phyloP scores from a whole-genome alignment of 2,329 filamentous ascomycete species.

The Botrytis fabae region DNA sequence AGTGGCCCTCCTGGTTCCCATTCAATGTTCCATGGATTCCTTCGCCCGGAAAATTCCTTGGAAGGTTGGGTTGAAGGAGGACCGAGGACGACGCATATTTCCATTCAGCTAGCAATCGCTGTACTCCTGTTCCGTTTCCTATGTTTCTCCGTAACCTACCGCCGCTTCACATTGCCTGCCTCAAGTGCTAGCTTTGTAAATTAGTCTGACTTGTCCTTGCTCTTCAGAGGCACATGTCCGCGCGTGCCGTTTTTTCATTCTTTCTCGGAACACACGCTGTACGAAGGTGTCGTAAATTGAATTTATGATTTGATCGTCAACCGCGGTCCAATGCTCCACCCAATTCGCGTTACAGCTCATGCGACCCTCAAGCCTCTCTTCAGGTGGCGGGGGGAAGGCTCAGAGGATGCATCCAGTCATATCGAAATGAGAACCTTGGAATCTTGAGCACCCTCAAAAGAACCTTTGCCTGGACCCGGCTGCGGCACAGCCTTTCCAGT shows the following conservation, averaged over 20 bases:
- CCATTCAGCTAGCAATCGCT: constrained; percentile 16
- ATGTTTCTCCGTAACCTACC: constrained; percentile 6
- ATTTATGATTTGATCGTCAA: constrained; percentile 32
- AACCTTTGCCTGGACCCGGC: constrained; percentile 18
- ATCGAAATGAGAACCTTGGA: constrained; percentile 13
- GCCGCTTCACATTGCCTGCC: constrained; percentile 20
- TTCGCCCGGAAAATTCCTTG: constrained; percentile 5
- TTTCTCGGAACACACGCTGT: constrained; percentile 24
- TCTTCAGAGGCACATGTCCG: constrained; percentile 24
- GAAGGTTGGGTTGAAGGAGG: constrained; percentile 16
- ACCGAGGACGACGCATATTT: constrained; percentile 18
- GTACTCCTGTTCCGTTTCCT: constrained; percentile 11
- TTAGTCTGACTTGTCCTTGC: constrained; percentile 22
- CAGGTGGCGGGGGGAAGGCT: constrained; percentile 20
- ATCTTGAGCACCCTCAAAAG: constrained; percentile 4
- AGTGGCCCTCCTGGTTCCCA: constrained; percentile 11
- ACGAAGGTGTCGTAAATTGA: constrained; percentile 22
- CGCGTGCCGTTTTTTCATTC: constrained; percentile 24
- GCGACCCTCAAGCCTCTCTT: constrained; percentile 28
- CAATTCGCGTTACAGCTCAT: constrained; percentile 29
- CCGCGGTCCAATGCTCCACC: constrained; percentile 29
- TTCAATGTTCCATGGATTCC: constrained; percentile 11
- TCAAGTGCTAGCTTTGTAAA: constrained; percentile 18
- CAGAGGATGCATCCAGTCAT: constrained; percentile 15
- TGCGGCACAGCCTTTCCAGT: constrained; percentile 24